A percentile compares a stretch with the other conserved stretches of the same genome.
Conservation (phyloP, 1,284 basidiomycete genomes). For the Cutaneotrichosporon mucoides region DNA sequence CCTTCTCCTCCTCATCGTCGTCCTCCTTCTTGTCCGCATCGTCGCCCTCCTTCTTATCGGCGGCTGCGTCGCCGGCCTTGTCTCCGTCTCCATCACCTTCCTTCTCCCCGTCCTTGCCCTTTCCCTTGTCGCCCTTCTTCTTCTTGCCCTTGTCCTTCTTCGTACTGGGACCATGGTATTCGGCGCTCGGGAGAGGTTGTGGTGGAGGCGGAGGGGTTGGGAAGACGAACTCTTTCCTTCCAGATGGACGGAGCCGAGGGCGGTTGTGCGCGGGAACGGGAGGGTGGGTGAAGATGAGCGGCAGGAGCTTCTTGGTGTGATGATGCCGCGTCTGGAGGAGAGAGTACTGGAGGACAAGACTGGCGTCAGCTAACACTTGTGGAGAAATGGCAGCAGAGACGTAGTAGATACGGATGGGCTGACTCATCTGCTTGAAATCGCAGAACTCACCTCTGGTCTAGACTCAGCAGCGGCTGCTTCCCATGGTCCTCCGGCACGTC, state of each 20-base stretch:
- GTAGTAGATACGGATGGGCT: no score
- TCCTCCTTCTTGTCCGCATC: neutral
- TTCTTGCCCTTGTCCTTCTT: slow-evolving; percentile 10
- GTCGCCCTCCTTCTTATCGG: neutral
- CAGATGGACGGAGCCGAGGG: slow-evolving; percentile 32
- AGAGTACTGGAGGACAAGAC: slow-evolving; percentile 38
- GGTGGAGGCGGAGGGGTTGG: slow-evolving; percentile 32
- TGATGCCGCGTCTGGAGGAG: slow-evolving; percentile 37
- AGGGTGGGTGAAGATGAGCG: slow-evolving; percentile 43
- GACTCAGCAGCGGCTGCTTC: slow-evolving; percentile 25
- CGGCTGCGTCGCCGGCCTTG: neutral
- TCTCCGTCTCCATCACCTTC: neutral
- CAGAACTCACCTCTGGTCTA: slow-evolving; percentile 34
- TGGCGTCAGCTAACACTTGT: slow-evolving; percentile 17
- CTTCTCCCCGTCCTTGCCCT: slow-evolving; percentile 1
- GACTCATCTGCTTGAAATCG: no score
- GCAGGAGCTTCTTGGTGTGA: slow-evolving; percentile 40
- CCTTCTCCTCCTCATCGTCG: no score
- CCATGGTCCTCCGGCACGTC: slow-evolving; percentile 4
- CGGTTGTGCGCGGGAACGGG: slow-evolving; percentile 37
- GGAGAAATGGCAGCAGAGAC: no score
- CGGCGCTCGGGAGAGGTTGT: slow-evolving; percentile 22
- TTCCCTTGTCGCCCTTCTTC: neutral
- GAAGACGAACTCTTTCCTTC: slow-evolving; percentile 34
- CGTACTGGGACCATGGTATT: slow-evolving; percentile 15